Conservation (phyloP, 257 asterid genomes). For the Sherardia arvensis region DNA sequence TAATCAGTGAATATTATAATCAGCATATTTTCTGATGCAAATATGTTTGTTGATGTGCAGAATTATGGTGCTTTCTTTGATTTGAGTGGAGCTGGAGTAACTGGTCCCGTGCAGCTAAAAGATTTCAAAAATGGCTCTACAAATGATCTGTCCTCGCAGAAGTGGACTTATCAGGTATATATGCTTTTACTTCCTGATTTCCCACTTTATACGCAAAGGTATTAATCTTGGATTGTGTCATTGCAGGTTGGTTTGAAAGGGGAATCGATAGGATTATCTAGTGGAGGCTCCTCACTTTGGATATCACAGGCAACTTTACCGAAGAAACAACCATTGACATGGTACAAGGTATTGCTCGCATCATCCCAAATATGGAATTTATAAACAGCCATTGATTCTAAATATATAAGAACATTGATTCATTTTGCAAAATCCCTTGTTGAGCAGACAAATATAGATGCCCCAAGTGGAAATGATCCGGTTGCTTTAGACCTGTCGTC, state of each 20-base stretch:
- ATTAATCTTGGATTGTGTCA: not conserved
- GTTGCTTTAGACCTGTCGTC: conserved; percentile 66
- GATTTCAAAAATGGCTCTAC: conserved; percentile 36
- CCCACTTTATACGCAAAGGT: not conserved
- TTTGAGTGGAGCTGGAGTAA: conserved; percentile 48
- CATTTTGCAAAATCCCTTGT: conserved; percentile 5
- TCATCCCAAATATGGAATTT: not conserved
- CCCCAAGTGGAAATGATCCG: conserved; percentile 66
- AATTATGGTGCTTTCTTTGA: conserved; percentile 70
- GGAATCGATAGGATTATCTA: conserved; percentile 47
- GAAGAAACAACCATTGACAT: conserved; percentile 61
- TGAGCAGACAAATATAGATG: conserved; percentile 49
- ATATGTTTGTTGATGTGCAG: conserved; percentile 23
- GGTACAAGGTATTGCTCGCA: conserved; percentile 73
- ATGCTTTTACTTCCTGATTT: not conserved
- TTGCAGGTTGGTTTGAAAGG: conserved; percentile 85
- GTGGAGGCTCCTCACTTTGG: conserved; percentile 66
- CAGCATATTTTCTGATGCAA: conserved; percentile 10
- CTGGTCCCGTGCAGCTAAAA: conserved; percentile 62
- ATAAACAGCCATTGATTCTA: not conserved
- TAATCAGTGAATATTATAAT: not conserved
- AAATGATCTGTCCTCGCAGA: conserved; percentile 46
- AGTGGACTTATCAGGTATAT: conserved; percentile 90
- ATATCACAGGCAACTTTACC: conserved; percentile 52
- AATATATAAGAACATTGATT: not conserved